Evolutionary conservation across 1,139 yeast genomes (phyloP).

Genomic region (Saccharomyces hybrid): DNA sequence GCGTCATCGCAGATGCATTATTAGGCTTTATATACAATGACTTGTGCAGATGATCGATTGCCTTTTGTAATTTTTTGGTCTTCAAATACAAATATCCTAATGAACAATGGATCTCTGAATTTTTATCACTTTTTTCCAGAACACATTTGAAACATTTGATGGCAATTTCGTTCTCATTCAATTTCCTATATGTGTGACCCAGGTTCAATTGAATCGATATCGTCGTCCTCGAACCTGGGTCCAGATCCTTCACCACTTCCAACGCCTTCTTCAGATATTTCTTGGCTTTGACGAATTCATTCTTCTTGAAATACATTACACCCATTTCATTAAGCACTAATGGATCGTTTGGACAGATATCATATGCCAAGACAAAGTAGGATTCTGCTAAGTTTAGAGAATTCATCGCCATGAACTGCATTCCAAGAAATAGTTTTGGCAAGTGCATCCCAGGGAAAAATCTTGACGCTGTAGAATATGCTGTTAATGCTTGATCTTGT

Average conservation of each 20-base stretch:
- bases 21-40: constrained; percentile 74
- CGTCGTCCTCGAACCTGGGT: constrained; percentile 80
- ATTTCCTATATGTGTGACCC: constrained; percentile 81
- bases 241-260: constrained; percentile 57
- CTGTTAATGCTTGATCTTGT: constrained; percentile 96
- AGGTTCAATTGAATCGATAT: constrained; percentile 79
- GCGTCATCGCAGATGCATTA: constrained; percentile 79
- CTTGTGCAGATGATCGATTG: constrained; percentile 71
- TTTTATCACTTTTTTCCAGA: constrained; percentile 58
- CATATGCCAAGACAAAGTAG: constrained; percentile 67
- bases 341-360: constrained; percentile 80
- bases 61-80: constrained; percentile 53
- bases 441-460: constrained; percentile 91
- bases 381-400: constrained; percentile 81
- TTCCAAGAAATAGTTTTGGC: constrained; percentile 85
- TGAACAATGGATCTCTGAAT: constrained; percentile 72
- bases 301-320: constrained; percentile 74
- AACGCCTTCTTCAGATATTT: constrained; percentile 65
- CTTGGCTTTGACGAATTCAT: constrained; percentile 64
- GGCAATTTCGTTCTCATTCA: constrained; percentile 57
- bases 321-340: constrained; percentile 85
- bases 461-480: constrained; percentile 92
- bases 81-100: constrained; percentile 78
- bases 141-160: constrained; percentile 72
- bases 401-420: constrained; percentile 90